These are phyloP conservation scores for Scedosporium aurantiacum DNA, from an alignment of 2,329 filamentous ascomycete genomes.

Conservation along the genomic window DNA sequence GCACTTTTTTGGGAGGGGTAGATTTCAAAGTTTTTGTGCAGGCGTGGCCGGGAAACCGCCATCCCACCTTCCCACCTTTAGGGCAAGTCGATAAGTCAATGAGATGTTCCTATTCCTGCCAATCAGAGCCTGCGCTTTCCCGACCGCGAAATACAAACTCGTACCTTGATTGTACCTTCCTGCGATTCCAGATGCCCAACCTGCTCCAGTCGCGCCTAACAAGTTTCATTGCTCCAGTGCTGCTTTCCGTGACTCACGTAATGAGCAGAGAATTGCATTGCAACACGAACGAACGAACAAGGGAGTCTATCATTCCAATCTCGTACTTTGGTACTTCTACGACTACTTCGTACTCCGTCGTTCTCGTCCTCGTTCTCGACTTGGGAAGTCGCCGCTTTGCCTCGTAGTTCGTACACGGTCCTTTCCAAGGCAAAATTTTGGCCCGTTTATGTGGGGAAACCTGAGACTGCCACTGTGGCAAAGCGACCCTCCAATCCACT, in stretches of 20 bases:
- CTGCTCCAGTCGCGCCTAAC: conserved; percentile 2
- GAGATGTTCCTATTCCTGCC: not conserved
- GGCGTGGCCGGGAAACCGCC: conserved; percentile 7
- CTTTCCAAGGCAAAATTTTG: conserved; percentile 1
- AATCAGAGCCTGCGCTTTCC: not conserved
- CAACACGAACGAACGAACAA: not conserved
- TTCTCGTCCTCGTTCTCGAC: not conserved
- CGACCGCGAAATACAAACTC: not conserved
- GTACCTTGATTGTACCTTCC: conserved; percentile 4
- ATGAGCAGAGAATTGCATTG: not conserved
- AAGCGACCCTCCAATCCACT: not conserved
- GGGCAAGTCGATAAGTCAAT: conserved; percentile 3
- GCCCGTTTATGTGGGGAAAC: conserved; percentile 2
- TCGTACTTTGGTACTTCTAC: not conserved
- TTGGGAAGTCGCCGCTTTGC: not conserved
- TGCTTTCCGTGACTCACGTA: conserved; percentile 4
- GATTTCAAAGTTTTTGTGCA: conserved; percentile 9
- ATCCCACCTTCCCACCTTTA: conserved; percentile 7
- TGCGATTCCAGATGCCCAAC: conserved; percentile 2
- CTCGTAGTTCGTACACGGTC: not conserved
- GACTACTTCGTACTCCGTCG: not conserved
- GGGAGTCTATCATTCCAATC: not conserved
- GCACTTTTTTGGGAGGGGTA: conserved; percentile 7
- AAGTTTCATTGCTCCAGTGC: not conserved
- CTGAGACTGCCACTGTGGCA: conserved; percentile 1